Conservation (phyloP, 441 rosid species). For the Populus hybrid region DNA sequence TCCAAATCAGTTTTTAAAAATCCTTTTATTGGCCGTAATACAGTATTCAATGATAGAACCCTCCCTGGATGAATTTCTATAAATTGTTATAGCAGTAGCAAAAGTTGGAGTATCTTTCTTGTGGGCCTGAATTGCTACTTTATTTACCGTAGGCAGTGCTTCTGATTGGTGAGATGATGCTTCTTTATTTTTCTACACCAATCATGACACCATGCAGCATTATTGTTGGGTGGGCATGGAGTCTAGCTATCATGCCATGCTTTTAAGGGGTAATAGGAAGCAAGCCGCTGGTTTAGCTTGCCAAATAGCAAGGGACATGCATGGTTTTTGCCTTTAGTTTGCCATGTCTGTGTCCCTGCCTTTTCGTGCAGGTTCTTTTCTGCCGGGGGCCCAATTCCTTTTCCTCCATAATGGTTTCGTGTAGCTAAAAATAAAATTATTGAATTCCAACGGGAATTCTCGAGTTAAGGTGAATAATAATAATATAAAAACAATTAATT, state of each 20-base stretch:
- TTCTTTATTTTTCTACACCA: neutral
- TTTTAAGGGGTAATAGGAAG: conserved; percentile 16
- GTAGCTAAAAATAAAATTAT: neutral
- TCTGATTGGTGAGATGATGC: conserved; percentile 12
- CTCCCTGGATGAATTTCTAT: neutral
- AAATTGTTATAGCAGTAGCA: neutral
- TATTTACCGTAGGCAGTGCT: neutral
- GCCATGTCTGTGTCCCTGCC: neutral
- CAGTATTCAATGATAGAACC: neutral
- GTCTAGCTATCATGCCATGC: neutral
- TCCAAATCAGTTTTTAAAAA: neutral
- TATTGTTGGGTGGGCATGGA: neutral
- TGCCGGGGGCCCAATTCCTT: neutral
- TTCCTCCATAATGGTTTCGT: neutral
- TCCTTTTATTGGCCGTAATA: neutral
- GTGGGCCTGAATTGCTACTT: neutral
- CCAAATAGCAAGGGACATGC: conserved; percentile 3
- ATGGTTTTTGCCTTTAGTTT: conserved; percentile 1
- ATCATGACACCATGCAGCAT: neutral
- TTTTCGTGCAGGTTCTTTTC: neutral
- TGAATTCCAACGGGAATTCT: no score
- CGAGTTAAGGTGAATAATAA: no score
- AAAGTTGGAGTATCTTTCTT: neutral
- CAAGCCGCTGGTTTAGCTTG: conserved; percentile 8
- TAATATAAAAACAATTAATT: no score